phyloP scores from a whole-genome alignment of 345 rosid species.

The Eucalyptus shirleyi region DNA sequence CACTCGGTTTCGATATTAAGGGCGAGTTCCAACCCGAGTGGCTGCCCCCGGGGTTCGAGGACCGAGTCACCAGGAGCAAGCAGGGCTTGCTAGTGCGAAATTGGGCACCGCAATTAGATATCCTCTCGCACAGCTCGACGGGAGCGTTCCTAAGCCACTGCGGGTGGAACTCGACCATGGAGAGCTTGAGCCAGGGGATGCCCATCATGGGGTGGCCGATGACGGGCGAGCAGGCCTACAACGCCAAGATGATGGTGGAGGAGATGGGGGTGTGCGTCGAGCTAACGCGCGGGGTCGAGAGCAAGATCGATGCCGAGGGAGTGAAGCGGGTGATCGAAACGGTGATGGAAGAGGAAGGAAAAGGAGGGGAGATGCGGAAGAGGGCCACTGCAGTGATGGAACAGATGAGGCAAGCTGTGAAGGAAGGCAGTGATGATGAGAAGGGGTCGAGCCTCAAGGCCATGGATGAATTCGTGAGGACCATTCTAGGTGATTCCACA shows the following conservation, averaged over 20 bases:
- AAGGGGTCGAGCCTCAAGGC: not conserved
- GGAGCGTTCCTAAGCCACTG: conserved; percentile 37
- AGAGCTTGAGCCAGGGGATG: conserved; percentile 37
- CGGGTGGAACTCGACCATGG: conserved; percentile 43
- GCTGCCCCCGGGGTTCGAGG: conserved; percentile 37
- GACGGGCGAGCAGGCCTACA: conserved; percentile 31
- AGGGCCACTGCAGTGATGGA: not conserved
- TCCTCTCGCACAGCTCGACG: conserved; percentile 21
- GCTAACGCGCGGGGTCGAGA: conserved; percentile 19
- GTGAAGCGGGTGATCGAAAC: conserved; percentile 16
- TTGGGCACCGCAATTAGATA: conserved; percentile 45
- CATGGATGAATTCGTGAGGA: not conserved
- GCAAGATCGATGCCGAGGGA: not conserved
- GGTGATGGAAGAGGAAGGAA: not conserved
- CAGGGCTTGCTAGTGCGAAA: conserved; percentile 21
- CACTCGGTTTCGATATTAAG: conserved; percentile 18
- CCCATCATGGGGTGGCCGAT: conserved; percentile 43
- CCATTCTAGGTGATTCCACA: not conserved
- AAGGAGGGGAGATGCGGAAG: conserved; percentile 11
- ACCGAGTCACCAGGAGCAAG: not conserved
- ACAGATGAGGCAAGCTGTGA: conserved; percentile 1
- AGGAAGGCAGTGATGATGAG: not conserved
- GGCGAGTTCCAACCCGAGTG: conserved; percentile 21
- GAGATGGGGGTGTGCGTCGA: conserved; percentile 33
- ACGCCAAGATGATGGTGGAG: conserved; percentile 35